A percentile compares a stretch with the other conserved stretches of the same genome.
Evolutionary conservation across 2,329 filamentous ascomycete genomes (phyloP).

Genomic region (Cytospora schulzeri): DNA sequence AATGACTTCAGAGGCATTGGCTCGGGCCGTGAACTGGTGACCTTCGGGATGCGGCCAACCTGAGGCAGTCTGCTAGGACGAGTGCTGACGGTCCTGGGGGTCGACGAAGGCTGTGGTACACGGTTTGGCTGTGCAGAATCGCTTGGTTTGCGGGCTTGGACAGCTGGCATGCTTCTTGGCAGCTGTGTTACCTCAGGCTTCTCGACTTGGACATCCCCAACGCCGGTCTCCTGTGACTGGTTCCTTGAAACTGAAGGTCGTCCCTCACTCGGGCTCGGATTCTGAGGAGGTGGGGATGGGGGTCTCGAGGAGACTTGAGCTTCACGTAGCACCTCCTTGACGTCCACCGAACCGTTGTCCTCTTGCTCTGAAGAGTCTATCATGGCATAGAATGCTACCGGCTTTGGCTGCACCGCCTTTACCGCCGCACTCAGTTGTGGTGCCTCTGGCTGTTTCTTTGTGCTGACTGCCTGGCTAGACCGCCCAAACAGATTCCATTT

Average conservation of each 20-base stretch:
- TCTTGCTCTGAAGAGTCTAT: constrained; percentile 62
- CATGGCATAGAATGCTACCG: constrained; percentile 62
- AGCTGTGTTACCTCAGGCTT: neutral
- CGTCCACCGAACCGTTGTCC: constrained; percentile 41
- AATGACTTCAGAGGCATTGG: constrained; percentile 77
- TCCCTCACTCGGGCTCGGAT: neutral
- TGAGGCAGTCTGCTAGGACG: constrained; percentile 71
- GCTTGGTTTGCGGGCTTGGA: constrained; percentile 10
- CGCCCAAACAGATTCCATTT: constrained; percentile 67
- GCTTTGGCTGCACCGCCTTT: constrained; percentile 52
- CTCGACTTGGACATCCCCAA: neutral
- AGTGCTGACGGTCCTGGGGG: constrained; percentile 25
- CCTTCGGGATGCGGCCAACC: constrained; percentile 83
- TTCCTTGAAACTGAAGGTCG: constrained; percentile 3
- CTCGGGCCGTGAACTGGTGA: constrained; percentile 69
- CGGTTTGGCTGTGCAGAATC: constrained; percentile 8
- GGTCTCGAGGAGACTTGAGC: constrained; percentile 43
- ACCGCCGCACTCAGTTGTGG: constrained; percentile 50
- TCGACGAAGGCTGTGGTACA: constrained; percentile 1
- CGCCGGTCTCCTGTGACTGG: neutral
- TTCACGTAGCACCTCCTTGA: constrained; percentile 54
- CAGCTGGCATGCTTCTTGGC: constrained; percentile 8
- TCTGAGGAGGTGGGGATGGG: constrained; percentile 24
- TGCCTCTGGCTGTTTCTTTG: constrained; percentile 43
- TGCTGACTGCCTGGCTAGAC: constrained; percentile 44